Base-by-base conservation (phyloP, 2,329 filamentous ascomycete species). In the Pseudopyrenochaeta lycopersici region DNA sequence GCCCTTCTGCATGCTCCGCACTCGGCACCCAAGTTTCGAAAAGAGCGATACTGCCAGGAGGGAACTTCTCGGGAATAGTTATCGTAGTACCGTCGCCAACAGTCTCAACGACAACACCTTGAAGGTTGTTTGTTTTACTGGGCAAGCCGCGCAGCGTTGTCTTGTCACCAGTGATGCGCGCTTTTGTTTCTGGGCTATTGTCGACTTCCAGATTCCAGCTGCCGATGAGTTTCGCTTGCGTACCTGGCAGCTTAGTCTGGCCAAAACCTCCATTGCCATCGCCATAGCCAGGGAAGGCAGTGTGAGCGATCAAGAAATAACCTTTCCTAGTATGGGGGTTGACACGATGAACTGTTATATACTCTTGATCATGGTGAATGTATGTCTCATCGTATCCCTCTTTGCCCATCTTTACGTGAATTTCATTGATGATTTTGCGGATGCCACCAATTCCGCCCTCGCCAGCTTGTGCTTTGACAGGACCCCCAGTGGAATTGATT, bases 11-110 rank as follows among this genome's bases (percentile, higher is more conserved):
- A 73, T 96, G 90, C 70, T 97, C 92, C 1, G 90, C 90, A 20
- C 87, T 87, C 3, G 93, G 93, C 23, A 98, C 95, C 89, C 90
- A 98, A 0, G 95, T 99, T 78, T 98, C 93, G 64, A 97, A 96
- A 2, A 99, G 81, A 2, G 93, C 92, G 63, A 99, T 96, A 62
- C 92, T 97, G 53, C 95, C 95, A 12, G 96, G 93, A 3, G 92
- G 91, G 72, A 99, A 97, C 57, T 88, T 86, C 41, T 92, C 88
- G 2, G 90, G 88, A 14, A 97, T 87, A 0, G 86, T 88, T 59
- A 99, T 92, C 50, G 88, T 84, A 1, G 92, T 94, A 64, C 92
- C 88, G 40, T 90, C 85, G 4, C 84, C 88, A 46, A 87, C 84
- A n/a, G 84, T 80, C 59, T 94, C 89, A 68, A 96, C 84, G 21